phyloP scores from a whole-genome alignment of 2,329 filamentous ascomycete genomes.

The Xylaria arbuscula region DNA sequence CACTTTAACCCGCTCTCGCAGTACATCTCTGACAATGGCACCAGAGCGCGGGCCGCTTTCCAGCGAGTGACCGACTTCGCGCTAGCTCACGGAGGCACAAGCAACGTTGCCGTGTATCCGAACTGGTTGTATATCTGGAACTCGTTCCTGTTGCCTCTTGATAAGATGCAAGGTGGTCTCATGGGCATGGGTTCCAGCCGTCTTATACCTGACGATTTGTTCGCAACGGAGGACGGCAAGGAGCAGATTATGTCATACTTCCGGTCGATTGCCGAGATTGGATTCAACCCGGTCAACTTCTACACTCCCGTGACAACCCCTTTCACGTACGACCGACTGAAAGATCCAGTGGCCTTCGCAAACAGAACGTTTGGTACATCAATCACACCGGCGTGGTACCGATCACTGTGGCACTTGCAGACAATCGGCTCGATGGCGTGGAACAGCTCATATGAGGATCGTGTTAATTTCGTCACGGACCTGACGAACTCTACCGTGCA shows the following conservation, averaged over 20 bases:
- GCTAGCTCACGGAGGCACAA: conserved; percentile 36
- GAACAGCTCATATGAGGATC: conserved; percentile 38
- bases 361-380: conserved; percentile 28
- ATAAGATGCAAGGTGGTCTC: conserved; percentile 31
- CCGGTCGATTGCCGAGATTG: conserved; percentile 33
- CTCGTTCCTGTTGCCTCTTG: conserved; percentile 32
- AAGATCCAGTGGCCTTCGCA: conserved; percentile 18
- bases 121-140: conserved; percentile 39
- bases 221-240: conserved; percentile 36
- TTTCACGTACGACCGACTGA: conserved; percentile 32
- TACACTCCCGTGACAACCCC: conserved; percentile 39
- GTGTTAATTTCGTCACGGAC: conserved; percentile 33
- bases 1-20: conserved; percentile 38
- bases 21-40: conserved; percentile 35
- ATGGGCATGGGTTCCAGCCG: conserved; percentile 35
- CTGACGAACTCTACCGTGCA: conserved; percentile 37
- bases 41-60: conserved; percentile 33
- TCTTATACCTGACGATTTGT: conserved; percentile 35
- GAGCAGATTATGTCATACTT: conserved; percentile 37
- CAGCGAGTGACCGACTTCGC: conserved; percentile 38
- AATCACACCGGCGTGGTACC: conserved; percentile 39
- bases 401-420: conserved; percentile 38
- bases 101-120: conserved; percentile 35
- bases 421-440: conserved; percentile 35
- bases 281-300: conserved; percentile 37